Evolutionary conservation across 1,284 basidiomycete genomes (phyloP).

Genomic region (Puccinia hordei): DNA sequence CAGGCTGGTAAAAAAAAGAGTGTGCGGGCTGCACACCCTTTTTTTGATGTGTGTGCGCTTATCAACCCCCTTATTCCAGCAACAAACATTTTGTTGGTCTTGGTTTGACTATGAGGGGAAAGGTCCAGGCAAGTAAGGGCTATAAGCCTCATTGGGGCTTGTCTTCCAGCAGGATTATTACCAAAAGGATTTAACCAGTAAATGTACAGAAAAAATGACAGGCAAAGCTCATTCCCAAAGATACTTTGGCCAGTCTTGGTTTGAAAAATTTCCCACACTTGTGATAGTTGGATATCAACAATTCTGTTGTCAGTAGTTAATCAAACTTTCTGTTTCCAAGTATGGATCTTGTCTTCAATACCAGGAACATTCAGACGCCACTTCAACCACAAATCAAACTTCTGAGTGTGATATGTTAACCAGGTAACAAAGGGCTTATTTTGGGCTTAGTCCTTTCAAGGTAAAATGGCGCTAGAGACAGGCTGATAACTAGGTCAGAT

Average conservation of each 20-base stretch:
- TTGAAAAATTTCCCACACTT: constrained; percentile 9
- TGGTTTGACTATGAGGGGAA: no score
- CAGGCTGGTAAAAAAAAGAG: no score
- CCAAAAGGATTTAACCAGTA: background rate
- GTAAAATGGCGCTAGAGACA: background rate
- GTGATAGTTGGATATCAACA: constrained; percentile 18
- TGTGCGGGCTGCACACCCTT: no score
- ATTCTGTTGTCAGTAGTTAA: no score
- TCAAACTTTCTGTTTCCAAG: no score
- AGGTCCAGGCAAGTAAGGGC: constrained; percentile 27
- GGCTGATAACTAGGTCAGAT: no score
- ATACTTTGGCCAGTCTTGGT: background rate
- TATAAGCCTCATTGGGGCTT: constrained; percentile 6
- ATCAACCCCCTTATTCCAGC: background rate
- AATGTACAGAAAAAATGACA: background rate
- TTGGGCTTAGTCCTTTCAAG: background rate
- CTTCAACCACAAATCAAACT: background rate
- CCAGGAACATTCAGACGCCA: constrained; percentile 10
- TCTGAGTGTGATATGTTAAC: background rate
- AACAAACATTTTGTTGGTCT: background rate
- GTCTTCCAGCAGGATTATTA: background rate
- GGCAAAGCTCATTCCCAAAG: background rate
- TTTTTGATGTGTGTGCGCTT: no score
- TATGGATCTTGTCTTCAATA: background rate
- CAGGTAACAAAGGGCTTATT: background rate